Percentiles rank a stretch among this genome's conserved stretches.
Conservation (phyloP, 257 asterid species). For the Orobanche coerulescens region DNA sequence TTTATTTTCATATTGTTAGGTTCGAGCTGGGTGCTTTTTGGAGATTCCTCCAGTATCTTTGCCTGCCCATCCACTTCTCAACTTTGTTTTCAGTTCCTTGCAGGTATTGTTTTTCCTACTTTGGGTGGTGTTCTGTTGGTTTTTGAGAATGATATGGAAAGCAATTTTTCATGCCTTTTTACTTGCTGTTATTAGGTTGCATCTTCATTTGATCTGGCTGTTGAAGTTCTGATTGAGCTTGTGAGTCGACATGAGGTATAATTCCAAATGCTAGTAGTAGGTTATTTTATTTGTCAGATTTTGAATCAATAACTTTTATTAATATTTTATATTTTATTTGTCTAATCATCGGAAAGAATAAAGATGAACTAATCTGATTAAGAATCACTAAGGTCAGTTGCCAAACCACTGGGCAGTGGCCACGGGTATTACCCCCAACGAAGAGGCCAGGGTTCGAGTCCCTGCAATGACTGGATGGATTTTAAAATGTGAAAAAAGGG, state of each 20-base stretch:
- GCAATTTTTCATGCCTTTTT: conserved; percentile 15
- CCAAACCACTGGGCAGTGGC: too few species aligned
- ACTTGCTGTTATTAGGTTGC: conserved; percentile 38
- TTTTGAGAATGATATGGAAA: conserved; percentile 20
- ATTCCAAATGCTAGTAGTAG: conserved; percentile 16
- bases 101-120: conserved; percentile 43
- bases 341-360: background rate
- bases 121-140: conserved; percentile 14
- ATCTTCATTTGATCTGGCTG: conserved; percentile 68
- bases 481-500: too few species aligned
- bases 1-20: conserved; percentile 39
- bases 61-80: conserved; percentile 64
- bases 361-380: conserved; percentile 11
- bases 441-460: too few species aligned
- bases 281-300: conserved; percentile 10
- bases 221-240: conserved; percentile 78
- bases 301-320: background rate
- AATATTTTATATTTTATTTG: background rate
- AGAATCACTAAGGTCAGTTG: conserved; percentile 7
- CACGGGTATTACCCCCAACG: too few species aligned
- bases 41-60: conserved; percentile 58
- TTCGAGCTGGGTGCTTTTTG: conserved; percentile 86
- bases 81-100: conserved; percentile 63
- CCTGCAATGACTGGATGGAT: too few species aligned
- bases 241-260: conserved; percentile 79